Percentiles rank a stretch among this genome's conserved stretches.
Conservation (phyloP, 192 early-diverging fungal species). For the Coemansia brasiliensis region DNA sequence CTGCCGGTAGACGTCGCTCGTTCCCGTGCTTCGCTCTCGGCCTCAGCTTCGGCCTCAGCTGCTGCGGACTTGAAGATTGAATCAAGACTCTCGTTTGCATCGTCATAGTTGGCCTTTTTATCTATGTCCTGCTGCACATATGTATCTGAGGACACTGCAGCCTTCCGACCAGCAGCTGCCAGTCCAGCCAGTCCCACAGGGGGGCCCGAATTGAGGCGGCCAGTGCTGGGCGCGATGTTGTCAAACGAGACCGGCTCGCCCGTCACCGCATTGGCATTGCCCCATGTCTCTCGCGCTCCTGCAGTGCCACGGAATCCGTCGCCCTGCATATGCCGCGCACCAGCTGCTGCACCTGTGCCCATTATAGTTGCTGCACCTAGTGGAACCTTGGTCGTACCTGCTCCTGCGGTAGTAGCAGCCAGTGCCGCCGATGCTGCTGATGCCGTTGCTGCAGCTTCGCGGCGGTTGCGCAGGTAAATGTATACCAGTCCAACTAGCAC, state of each 20-base stretch:
- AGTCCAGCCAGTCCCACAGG: slow-evolving; percentile 35
- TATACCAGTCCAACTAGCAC: slow-evolving; percentile 61
- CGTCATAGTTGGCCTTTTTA: slow-evolving; percentile 24
- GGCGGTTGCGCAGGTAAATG: slow-evolving; percentile 58
- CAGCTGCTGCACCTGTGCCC: slow-evolving; percentile 16
- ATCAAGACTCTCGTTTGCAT: slow-evolving; percentile 47
- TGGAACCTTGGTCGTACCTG: slow-evolving; percentile 35
- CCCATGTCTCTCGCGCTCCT: slow-evolving; percentile 33
- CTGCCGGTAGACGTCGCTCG: slow-evolving; percentile 33
- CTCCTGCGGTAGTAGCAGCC: slow-evolving; percentile 36
- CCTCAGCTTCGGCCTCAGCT: slow-evolving; percentile 47
- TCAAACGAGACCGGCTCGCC: slow-evolving; percentile 52
- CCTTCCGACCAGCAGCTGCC: slow-evolving; percentile 39
- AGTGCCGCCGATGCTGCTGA: slow-evolving; percentile 54
- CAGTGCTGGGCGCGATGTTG: slow-evolving; percentile 43
- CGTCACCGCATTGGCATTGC: slow-evolving; percentile 19
- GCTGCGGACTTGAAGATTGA: slow-evolving; percentile 54
- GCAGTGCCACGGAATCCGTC: slow-evolving; percentile 10
- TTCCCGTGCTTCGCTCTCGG: slow-evolving; percentile 40
- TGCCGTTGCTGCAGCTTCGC: slow-evolving; percentile 48
- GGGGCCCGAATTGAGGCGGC: slow-evolving; percentile 37
- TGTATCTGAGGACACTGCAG: slow-evolving; percentile 46
- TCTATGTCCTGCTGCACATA: slow-evolving; percentile 36
- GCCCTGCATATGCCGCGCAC: slow-evolving; percentile 16
- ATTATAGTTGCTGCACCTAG: slow-evolving; percentile 9